Base-by-base conservation (phyloP, 108 stramenopile genomes). In the Aurantiochytrium sp. region DNA sequence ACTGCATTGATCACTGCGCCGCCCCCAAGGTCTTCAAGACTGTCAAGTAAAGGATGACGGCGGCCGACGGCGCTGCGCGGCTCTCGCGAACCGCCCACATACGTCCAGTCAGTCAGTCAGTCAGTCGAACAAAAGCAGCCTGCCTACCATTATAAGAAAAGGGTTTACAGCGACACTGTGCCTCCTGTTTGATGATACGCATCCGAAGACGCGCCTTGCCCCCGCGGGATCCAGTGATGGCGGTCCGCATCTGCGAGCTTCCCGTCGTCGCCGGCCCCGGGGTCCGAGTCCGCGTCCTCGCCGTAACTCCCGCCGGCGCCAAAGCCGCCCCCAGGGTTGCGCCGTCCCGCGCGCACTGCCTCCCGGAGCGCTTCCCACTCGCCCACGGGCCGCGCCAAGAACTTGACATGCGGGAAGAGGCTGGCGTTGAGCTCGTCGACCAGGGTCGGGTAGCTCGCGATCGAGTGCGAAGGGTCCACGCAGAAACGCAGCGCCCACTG, bases 1-100 rank as follows among this genome's bases (percentile, higher is more conserved):
- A 94, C 88, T 97, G 97, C 87, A 93, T 96, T 22, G 97, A 97
- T 89, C 92, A 95, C 87, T 97, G 97, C 86, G 95, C 93, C 10
- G 96, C 95, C 45, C 96, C 96, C 59, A 94, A 95, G 91, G 91
- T 95, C 45, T 96, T 96, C 87, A 93, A 94, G 30, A 90, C 90
- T 37, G 93, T 95, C 90, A 95, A 96, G 88, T 95, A 92, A 92
- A 37, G 24, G 17, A 52, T 15, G 50, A 8, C 50, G 15, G 1
- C 50, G n/a, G n/a, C n/a, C n/a, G n/a, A n/a, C n/a, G n/a, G n/a
- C n/a, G n/a, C n/a, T n/a, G n/a, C n/a, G n/a, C n/a, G n/a, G n/a
- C n/a, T n/a, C n/a, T n/a, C n/a, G n/a, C n/a, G n/a, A n/a, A n/a
- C n/a, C n/a, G n/a, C n/a, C n/a, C n/a, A n/a, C n/a, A n/a, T n/a